Evolutionary conservation across 2,329 filamentous ascomycete genomes (phyloP).

Genomic region (Pseudocercospora fijiensis): DNA sequence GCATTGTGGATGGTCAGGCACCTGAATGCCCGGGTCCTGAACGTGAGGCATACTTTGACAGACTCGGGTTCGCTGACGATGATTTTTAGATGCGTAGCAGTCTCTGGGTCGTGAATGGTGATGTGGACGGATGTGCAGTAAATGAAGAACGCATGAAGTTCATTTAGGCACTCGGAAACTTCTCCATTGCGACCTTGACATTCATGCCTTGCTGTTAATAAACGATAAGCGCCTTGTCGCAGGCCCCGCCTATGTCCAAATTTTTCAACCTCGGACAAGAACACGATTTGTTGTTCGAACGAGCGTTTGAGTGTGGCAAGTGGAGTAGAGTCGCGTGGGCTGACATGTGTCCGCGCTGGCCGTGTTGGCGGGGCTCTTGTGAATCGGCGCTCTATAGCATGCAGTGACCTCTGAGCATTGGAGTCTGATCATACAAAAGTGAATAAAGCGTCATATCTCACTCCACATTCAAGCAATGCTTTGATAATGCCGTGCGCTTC

Average conservation of each 20-base stretch:
- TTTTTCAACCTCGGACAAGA: background rate
- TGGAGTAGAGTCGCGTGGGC: background rate
- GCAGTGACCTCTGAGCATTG: background rate
- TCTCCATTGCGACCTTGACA: background rate
- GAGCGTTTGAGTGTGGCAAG: background rate
- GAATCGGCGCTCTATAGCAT: background rate
- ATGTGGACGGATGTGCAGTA: background rate
- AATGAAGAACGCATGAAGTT: background rate
- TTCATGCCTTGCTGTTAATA: background rate
- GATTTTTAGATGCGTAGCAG: background rate
- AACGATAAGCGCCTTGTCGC: background rate
- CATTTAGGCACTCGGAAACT: background rate
- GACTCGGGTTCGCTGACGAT: background rate
- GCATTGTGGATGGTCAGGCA: slow-evolving; percentile 25
- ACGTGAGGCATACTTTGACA: slow-evolving; percentile 20
- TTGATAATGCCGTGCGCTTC: background rate
- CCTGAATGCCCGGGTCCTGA: slow-evolving; percentile 19
- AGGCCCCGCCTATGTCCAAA: background rate
- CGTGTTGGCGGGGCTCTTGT: background rate
- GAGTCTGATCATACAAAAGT: background rate
- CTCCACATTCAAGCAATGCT: background rate
- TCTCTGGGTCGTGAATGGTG: background rate
- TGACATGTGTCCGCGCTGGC: background rate
- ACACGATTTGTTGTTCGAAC: background rate
- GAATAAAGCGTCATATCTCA: background rate